Conservation (phyloP, 805 yeast species). For the Teunomyces cretensis region DNA sequence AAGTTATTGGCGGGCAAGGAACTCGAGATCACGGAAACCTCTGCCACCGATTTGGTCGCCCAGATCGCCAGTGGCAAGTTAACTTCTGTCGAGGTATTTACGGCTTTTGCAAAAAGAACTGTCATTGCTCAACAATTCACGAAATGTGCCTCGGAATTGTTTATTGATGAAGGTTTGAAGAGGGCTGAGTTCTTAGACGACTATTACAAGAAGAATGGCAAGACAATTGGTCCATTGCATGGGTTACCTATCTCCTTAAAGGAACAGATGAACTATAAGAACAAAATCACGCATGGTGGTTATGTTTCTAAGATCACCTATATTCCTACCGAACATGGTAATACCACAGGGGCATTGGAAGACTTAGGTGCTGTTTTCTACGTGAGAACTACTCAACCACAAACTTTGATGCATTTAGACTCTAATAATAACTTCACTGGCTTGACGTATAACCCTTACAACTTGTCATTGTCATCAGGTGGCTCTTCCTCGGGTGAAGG, state of each 20-base stretch:
- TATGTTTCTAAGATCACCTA: conserved; percentile 53
- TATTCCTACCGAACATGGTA: conserved; percentile 47
- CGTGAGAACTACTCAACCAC: conserved; percentile 69
- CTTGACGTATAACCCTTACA: conserved; percentile 57
- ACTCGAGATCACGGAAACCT: conserved; percentile 41
- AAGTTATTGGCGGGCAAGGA: conserved; percentile 39
- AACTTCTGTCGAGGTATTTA: conserved; percentile 51
- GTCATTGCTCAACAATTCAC: conserved; percentile 63
- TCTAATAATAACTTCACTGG: conserved; percentile 62
- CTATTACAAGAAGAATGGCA: conserved; percentile 47
- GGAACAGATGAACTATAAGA: conserved; percentile 59
- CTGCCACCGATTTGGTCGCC: conserved; percentile 42
- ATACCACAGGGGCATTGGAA: conserved; percentile 46
- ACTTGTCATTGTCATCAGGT: conserved; percentile 59
- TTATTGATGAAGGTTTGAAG: conserved; percentile 58
- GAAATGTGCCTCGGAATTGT: conserved; percentile 59
- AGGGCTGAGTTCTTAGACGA: conserved; percentile 58
- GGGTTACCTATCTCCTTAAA: conserved; percentile 67
- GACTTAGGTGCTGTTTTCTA: conserved; percentile 57
- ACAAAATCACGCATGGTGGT: conserved; percentile 57
- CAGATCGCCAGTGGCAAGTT: conserved; percentile 48
- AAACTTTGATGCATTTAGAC: conserved; percentile 67
- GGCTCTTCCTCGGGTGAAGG: conserved; percentile 80
- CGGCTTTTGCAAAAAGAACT: conserved; percentile 66
- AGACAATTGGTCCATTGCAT: conserved; percentile 59